A percentile compares a stretch with the other conserved stretches of the same genome.
phyloP scores from a whole-genome alignment of 306 rosid genomes.

The Trichosanthes cucumerina region DNA sequence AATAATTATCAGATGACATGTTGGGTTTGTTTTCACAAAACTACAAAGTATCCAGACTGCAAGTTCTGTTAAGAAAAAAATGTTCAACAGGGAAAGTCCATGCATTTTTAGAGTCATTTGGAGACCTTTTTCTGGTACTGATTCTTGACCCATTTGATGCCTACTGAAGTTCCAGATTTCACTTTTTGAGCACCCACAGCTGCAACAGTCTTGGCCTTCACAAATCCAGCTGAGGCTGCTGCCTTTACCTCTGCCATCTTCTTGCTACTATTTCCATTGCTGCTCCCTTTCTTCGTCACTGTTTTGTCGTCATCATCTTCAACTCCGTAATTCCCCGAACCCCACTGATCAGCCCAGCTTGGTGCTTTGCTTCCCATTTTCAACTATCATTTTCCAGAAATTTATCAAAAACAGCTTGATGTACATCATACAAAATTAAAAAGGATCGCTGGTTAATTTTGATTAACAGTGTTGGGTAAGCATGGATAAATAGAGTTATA shows the following conservation, averaged over 20 bases:
- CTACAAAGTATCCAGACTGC: neutral
- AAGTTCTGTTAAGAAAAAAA: neutral
- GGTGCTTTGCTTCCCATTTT: conserved; percentile 74
- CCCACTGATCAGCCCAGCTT: conserved; percentile 77
- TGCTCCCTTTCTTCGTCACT: conserved; percentile 22
- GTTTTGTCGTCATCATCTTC: conserved; percentile 20
- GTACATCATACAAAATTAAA: neutral
- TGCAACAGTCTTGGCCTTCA: conserved; percentile 27
- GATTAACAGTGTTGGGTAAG: neutral
- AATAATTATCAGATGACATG: neutral
- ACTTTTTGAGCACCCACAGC: conserved; percentile 26
- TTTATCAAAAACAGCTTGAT: neutral
- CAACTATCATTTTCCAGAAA: neutral
- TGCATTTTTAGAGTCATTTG: conserved; percentile 25
- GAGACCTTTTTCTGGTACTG: conserved; percentile 50
- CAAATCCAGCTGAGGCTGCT: conserved; percentile 31
- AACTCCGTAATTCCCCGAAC: conserved; percentile 25
- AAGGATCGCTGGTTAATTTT: neutral
- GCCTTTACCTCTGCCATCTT: conserved; percentile 44
- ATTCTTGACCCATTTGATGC: conserved; percentile 65
- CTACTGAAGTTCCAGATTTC: conserved; percentile 50
- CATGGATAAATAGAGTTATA: neutral
- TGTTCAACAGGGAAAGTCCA: neutral
- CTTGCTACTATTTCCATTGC: conserved; percentile 32
- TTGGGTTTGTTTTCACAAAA: neutral